Percentiles rank a stretch among this genome's conserved stretches.
phyloP scores from a whole-genome alignment of 352 stramenopile genomes.

The Phytophthora pinifolia region DNA sequence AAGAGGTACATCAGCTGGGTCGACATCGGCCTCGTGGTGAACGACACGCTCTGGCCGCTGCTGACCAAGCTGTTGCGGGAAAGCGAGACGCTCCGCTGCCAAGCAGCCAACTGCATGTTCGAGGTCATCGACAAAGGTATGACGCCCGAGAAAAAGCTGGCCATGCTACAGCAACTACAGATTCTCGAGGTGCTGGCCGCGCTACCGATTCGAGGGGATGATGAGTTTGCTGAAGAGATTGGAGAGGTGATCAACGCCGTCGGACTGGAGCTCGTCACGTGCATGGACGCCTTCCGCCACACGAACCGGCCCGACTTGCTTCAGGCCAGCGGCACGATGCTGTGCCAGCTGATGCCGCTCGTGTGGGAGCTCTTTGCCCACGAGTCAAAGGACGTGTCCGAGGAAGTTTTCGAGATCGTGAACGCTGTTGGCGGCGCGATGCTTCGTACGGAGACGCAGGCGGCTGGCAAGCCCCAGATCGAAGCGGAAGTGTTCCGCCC shows the following conservation, averaged over 20 bases:
- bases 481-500: conserved; percentile 63
- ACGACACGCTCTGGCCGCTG: conserved; percentile 78
- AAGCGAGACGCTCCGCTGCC: conserved; percentile 57
- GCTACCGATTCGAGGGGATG: conserved; percentile 71
- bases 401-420: conserved; percentile 87
- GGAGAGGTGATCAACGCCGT: conserved; percentile 84
- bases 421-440: conserved; percentile 70
- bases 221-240: conserved; percentile 83
- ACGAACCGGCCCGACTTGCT: conserved; percentile 47
- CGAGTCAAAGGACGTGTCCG: conserved; percentile 81
- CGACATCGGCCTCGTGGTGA: conserved; percentile 81
- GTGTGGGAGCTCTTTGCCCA: conserved; percentile 82
- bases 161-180: conserved; percentile 70
- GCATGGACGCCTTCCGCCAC: conserved; percentile 77
- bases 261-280: conserved; percentile 77
- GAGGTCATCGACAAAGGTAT: conserved; percentile 89
- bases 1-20: conserved; percentile 89
- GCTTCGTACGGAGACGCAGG: conserved; percentile 56
- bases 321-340: conserved; percentile 53
- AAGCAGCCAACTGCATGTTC: conserved; percentile 82
- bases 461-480: conserved; percentile 21
- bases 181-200: conserved; percentile 58
- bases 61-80: conserved; percentile 71
- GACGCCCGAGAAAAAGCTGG: conserved; percentile 80
- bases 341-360: conserved; percentile 75